Base-by-base conservation (phyloP, 371 early-diverging fungal species). In the Mortierella sp. region DNA sequence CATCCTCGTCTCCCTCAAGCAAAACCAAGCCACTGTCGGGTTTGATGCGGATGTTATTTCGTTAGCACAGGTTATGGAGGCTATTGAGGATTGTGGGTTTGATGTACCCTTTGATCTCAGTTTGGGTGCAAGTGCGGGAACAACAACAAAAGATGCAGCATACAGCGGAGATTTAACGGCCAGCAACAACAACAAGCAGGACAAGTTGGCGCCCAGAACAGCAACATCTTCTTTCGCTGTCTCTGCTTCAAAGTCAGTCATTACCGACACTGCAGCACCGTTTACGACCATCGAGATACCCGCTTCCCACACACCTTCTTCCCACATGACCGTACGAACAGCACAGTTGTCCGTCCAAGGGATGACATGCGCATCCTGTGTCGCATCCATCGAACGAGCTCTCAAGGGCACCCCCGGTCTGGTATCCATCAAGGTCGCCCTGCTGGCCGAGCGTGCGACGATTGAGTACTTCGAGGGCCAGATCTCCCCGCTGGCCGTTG, bases 291-390 rank as follows among this genome's bases (percentile, higher is more conserved):
- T 78, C 71, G 54, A 76, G 75, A 71, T 69, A 51, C 67, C 75
- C 67, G 51, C 72, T 53, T 8, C 69, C 31, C 40, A 31, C 43
- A 40, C 43, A 40, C 6, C 43, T 40, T 73, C 70, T 46, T 46
- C 48, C 59, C 53, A 53, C 21, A 21, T 11, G 59, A 57, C n/a
- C 46, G 74, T 80, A 28, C 72, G 78, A 67, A 79, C 82, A 3
- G 87, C 81, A 40, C 89, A 88, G n/a, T 44, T 93, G 19, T 88
- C 90, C 75, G 88, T 95, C 69, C 89, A 88, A 26, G 98, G 97
- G 10, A 97, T 97, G 97, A 96, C 97, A 28, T 97, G 97, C 87
- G 93, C 93, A 40, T 94, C 95, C 2, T 97, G 97, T 85, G 96
- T 97, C 11, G 92, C 91, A 54, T 89, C 93, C n/a, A 95, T 97